Evolutionary conservation across 1,284 basidiomycete species (phyloP).

Genomic region (Trichosporon asahii): DNA sequence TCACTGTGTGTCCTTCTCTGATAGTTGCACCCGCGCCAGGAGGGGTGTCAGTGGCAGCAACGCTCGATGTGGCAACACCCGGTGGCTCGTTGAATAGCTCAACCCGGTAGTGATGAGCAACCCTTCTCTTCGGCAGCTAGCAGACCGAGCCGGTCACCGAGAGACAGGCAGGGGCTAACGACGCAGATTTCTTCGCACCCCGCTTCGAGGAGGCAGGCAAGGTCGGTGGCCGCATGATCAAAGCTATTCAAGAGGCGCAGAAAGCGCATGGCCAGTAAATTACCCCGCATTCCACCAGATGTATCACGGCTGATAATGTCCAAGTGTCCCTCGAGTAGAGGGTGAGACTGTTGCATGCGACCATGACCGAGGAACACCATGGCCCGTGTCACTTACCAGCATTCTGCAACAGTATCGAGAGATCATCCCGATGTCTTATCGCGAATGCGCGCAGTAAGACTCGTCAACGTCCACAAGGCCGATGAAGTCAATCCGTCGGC

Average conservation of each 20-base stretch:
- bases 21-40: not conserved
- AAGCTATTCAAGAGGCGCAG: slow-evolving; percentile 61
- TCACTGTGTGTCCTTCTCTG: not conserved
- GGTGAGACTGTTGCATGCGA: not conserved
- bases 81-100: no score
- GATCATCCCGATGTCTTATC: no score
- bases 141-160: not conserved
- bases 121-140: no score
- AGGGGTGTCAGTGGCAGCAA: not conserved
- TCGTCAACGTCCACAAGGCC: no score
- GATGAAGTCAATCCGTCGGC: no score
- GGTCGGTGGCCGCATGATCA: slow-evolving; percentile 86
- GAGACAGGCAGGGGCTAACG: slow-evolving; percentile 8
- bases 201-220: slow-evolving; percentile 81
- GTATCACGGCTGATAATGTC: not conserved
- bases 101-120: no score
- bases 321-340: no score
- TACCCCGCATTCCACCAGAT: not conserved
- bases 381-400: no score
- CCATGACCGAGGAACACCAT: not conserved
- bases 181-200: slow-evolving; percentile 70
- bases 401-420: no score
- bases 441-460: no score
- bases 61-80: not conserved
- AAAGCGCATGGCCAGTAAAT: not conserved